Base-by-base conservation (phyloP, 1,284 basidiomycete species). In the Cryptococcus depauperatus region DNA sequence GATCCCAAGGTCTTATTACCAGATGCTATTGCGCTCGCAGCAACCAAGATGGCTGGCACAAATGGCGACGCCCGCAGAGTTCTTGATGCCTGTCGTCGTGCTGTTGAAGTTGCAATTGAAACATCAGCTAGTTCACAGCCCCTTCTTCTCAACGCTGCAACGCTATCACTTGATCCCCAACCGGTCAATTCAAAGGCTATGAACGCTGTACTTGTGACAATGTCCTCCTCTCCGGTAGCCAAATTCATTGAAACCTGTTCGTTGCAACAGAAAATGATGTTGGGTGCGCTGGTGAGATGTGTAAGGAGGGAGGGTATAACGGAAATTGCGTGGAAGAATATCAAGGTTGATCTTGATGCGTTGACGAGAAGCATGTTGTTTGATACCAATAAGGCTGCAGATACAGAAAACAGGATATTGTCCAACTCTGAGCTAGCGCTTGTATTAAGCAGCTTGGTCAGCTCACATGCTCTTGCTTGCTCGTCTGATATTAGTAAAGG, bases 11-110 rank as follows among this genome's bases (percentile, higher is more conserved):
- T 80, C 0, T 71, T 80, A 33, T 61, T 68, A 34, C 59, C 69
- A 8, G 88, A 92, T 58, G 92, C 86, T 0, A 79, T 98, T 55
- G 84, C 82, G 61, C 82, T 93, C 51, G 89, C 90, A 1, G 83
- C 92, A 0, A 89, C 88, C 74, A 89, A 85, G 59, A 87, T 97
- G 43, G 84, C 89, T 14, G 83, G 84, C 22, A 87, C 96, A 48
- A 91, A 88, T 48, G 95, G 95, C 16, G 95, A 98, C 67, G 95
- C 95, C 1, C 76, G 95, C 37, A 77, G 92, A 27, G 88, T 93
- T 27, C 75, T 98, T 46, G 95, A 99, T 66, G 85, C 95, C 23
- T 96, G 91, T 73, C 77, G 89, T 56, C 82, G 89, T 4, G 82
- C 87, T 0, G 85, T 91, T 4, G 90, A 93, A 62, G 77, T 86